Evolutionary conservation across 306 rosid species (phyloP).

Genomic region (Rosa lucieae): DNA sequence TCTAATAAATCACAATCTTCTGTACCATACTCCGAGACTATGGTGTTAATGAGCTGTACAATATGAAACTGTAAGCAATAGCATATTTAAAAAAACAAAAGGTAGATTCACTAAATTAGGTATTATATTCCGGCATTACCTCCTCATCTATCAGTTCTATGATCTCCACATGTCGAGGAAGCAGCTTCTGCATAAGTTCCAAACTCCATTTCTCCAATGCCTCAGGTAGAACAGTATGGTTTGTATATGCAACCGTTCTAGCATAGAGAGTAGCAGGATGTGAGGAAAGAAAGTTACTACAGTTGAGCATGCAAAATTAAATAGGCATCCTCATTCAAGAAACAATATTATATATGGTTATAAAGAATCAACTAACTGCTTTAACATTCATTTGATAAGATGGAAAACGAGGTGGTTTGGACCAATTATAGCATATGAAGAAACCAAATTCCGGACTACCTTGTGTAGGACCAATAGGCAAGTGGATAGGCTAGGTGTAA

Average conservation of each 20-base stretch:
- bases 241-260: constrained; percentile 96
- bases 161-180: constrained; percentile 95
- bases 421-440: not conserved
- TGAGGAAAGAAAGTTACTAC: constrained; percentile 29
- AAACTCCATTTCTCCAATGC: constrained; percentile 99
- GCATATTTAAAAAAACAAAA: constrained; percentile 24
- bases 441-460: not conserved
- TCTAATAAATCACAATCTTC: constrained; percentile 57
- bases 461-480: not conserved
- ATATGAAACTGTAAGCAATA: constrained; percentile 31
- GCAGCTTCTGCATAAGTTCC: constrained; percentile 83
- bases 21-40: constrained; percentile 72
- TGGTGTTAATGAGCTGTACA: constrained; percentile 69
- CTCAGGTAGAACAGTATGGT: constrained; percentile 98
- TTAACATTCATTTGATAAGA: not conserved
- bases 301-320: constrained; percentile 13
- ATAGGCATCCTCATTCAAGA: constrained; percentile 3
- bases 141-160: constrained; percentile 88
- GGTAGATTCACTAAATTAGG: constrained; percentile 6
- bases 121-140: constrained; percentile 45
- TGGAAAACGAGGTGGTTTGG: not conserved
- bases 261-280: constrained; percentile 29
- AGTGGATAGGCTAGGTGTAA: not conserved
- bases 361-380: not conserved
- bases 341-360: not conserved